A percentile compares a stretch with the other conserved stretches of the same genome.
Conservation (phyloP, 2,329 filamentous ascomycete genomes). For the Calonectria pseudoturangicola region DNA sequence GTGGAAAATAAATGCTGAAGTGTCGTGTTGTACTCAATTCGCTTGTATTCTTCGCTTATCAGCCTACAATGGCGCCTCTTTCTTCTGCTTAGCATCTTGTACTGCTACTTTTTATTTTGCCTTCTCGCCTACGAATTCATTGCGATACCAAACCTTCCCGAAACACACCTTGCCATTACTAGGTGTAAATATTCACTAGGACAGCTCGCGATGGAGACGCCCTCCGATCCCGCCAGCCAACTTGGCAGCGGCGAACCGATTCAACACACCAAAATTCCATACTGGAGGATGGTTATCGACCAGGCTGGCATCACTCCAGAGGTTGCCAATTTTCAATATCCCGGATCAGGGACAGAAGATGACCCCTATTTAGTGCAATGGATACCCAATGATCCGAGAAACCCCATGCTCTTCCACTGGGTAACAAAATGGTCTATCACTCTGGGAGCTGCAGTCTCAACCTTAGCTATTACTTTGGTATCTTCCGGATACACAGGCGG, state of each 20-base stretch:
- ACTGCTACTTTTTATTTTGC: too few relatives aligned
- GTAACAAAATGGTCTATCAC: constrained; percentile 4
- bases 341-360: neutral
- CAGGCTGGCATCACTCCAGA: constrained; percentile 10
- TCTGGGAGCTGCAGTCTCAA: neutral
- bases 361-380: constrained; percentile 12
- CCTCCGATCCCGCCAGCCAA: neutral
- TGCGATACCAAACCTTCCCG: too few relatives aligned
- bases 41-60: too few relatives aligned
- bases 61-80: too few relatives aligned
- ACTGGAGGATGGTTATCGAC: constrained; percentile 8
- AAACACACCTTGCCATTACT: too few relatives aligned
- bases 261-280: neutral
- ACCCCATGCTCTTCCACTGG: constrained; percentile 11
- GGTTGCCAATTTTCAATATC: constrained; percentile 13
- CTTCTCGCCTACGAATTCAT: too few relatives aligned
- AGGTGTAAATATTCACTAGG: neutral
- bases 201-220: neutral
- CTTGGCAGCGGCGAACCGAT: neutral
- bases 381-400: constrained; percentile 14
- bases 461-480: neutral
- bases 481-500: constrained; percentile 8
- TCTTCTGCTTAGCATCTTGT: too few relatives aligned
- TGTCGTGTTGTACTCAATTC: too few relatives aligned
- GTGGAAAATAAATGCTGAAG: too few relatives aligned